Evolutionary conservation across 306 rosid genomes (phyloP).

Genomic region (Cucurbita ficifolia): DNA sequence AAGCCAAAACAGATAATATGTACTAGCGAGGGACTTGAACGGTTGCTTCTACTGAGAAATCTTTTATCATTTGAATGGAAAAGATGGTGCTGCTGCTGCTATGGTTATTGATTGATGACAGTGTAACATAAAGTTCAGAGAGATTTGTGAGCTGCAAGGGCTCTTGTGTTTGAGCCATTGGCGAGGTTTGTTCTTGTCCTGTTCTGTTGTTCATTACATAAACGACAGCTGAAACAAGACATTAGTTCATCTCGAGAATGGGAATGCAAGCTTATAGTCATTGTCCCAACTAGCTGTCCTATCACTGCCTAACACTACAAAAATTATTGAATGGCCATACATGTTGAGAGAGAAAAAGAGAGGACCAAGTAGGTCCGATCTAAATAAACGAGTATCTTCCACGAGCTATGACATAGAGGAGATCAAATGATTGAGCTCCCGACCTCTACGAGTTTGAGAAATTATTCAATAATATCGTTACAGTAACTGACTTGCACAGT

Average conservation of each 20-base stretch:
- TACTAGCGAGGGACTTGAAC: no score
- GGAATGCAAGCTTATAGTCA: neutral
- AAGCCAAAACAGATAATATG: no score
- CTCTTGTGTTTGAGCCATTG: neutral
- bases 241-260: neutral
- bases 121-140: neutral
- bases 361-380: neutral
- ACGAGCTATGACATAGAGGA: no score
- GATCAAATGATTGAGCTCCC: no score
- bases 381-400: no score
- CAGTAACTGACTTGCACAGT: no score
- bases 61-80: neutral
- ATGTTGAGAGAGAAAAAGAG: neutral
- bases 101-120: neutral
- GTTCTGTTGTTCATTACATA: neutral
- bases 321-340: neutral
- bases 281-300: neutral
- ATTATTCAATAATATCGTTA: no score
- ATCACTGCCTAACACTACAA: neutral
- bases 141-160: neutral
- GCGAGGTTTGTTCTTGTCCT: neutral
- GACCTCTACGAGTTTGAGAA: no score
- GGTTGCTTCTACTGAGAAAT: neutral
- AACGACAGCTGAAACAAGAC: neutral
- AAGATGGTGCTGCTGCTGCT: neutral